Base-by-base conservation (phyloP, 1,284 basidiomycete genomes). In the Ustilago esculenta region DNA sequence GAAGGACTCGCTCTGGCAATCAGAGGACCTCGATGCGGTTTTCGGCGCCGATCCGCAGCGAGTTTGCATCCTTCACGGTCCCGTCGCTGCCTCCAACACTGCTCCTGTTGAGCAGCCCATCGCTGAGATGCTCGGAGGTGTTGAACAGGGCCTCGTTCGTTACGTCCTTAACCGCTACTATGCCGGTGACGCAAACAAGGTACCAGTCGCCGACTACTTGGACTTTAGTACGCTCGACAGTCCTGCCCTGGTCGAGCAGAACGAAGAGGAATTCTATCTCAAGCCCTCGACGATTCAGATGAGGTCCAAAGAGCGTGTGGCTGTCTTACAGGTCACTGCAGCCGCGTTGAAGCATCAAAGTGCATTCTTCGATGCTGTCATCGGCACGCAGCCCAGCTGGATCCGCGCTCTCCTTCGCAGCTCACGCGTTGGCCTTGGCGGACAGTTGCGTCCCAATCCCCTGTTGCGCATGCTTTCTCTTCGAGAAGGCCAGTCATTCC, bases 1-100 rank as follows among this genome's bases (percentile, higher is more conserved):
- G 51, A 81, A 93, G 91, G 94, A 97, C 83, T 97, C 94, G 15
- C 88, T 98, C 6, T 98, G 95, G 95, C 92, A 92, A 39, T 90
- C 94, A 5, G 96, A 98, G 83, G 95, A 99, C 82, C 93, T 98
- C 74, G 95, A 98, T 71, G 95, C 94, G 14, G 93, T 98, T 35
- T 94, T 98, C 76, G 96, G 97, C 83, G 93, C 94, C 84, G 76
- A 78, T 45, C 92, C 95, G 27, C 92, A 98, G 84, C 90, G 95
- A 73, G 94, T 98, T 32, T 96, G 93, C 82, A 96, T 98, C 77
- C 87, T 98, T 44, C 94, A 97, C 84, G 95, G 96, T 24, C 94
- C 96, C 11, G 90, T 98, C 50, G 94, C 95, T 2, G 92, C n/a
- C n/a, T 88, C 65, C 93, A 91, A 83, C 89, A 93, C 83, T 89